Evolutionary conservation across 2,329 filamentous ascomycete species (phyloP).

Genomic region (Paecilomyces dactylethromorphus): DNA sequence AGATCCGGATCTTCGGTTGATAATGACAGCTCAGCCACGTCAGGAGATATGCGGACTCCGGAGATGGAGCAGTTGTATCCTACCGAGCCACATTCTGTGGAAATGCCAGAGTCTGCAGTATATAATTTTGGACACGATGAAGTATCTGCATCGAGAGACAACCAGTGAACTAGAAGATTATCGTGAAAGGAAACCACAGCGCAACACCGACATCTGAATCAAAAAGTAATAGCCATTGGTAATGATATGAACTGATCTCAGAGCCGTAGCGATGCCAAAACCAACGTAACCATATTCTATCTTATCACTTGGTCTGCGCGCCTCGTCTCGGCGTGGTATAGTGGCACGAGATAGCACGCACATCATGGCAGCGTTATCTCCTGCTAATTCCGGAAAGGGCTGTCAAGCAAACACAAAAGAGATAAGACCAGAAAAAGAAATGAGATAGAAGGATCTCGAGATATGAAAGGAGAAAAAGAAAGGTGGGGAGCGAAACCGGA

Average conservation of each 20-base stretch:
- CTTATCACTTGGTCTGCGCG: not conserved
- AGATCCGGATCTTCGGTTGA: not conserved
- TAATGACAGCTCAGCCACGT: not conserved
- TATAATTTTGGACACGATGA: not conserved
- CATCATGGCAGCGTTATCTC: not conserved
- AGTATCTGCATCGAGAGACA: not conserved
- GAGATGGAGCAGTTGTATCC: not conserved
- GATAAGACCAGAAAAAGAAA: not conserved
- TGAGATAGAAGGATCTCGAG: not conserved
- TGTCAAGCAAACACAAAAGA: not conserved
- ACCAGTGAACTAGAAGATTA: not conserved
- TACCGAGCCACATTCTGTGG: not conserved
- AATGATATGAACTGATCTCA: not conserved
- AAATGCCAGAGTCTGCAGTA: not conserved
- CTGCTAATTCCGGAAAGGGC: not conserved
- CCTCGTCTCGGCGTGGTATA: not conserved
- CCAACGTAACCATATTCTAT: not conserved
- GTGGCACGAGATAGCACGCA: not conserved
- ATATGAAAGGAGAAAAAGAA: not conserved
- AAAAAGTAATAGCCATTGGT: not conserved
- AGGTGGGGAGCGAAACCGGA: not conserved
- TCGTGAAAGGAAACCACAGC: not conserved
- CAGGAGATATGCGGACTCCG: not conserved
- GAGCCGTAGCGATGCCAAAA: not conserved
- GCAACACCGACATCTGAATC: not conserved